Percentiles rank a stretch among this genome's conserved stretches.
phyloP scores from a whole-genome alignment of 2,329 filamentous ascomycete genomes.

The Botrytis aclada region DNA sequence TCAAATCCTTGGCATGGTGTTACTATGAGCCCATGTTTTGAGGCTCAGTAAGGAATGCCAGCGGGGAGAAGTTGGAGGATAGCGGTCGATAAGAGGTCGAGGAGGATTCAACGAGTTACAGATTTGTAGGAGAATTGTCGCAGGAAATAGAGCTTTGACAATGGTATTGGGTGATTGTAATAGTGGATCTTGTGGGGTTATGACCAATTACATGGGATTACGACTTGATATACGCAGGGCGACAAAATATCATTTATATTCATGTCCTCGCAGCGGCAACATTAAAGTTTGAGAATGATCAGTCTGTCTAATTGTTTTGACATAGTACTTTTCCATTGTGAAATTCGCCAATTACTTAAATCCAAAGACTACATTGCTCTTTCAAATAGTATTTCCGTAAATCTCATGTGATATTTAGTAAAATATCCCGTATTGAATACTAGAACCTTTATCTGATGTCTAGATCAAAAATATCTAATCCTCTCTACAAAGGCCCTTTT shows the following conservation, averaged over 20 bases:
- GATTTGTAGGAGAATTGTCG: slow-evolving; percentile 19
- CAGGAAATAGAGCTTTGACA: slow-evolving; percentile 13
- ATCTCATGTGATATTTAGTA: neutral
- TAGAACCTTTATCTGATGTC: neutral
- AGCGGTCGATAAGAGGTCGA: neutral
- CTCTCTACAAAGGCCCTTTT: neutral
- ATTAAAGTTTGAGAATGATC: neutral
- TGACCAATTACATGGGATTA: neutral
- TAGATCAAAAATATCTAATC: neutral
- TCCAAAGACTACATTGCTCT: neutral
- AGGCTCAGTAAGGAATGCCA: slow-evolving; percentile 29
- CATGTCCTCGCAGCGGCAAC: neutral
- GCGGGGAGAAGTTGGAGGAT: slow-evolving; percentile 35
- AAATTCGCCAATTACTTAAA: neutral
- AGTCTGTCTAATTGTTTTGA: neutral
- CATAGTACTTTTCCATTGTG: neutral
- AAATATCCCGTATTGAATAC: neutral
- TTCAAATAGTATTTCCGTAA: neutral
- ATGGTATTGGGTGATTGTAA: neutral
- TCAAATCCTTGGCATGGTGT: slow-evolving; percentile 9
- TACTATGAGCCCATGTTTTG: neutral
- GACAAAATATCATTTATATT: neutral
- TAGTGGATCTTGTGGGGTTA: neutral
- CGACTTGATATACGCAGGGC: neutral
- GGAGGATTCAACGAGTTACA: slow-evolving; percentile 10